Percentiles rank a stretch among this genome's conserved stretches.
Evolutionary conservation across 495 filamentous ascomycete species (phyloP).

Genomic region (Penicillium ucsense): DNA sequence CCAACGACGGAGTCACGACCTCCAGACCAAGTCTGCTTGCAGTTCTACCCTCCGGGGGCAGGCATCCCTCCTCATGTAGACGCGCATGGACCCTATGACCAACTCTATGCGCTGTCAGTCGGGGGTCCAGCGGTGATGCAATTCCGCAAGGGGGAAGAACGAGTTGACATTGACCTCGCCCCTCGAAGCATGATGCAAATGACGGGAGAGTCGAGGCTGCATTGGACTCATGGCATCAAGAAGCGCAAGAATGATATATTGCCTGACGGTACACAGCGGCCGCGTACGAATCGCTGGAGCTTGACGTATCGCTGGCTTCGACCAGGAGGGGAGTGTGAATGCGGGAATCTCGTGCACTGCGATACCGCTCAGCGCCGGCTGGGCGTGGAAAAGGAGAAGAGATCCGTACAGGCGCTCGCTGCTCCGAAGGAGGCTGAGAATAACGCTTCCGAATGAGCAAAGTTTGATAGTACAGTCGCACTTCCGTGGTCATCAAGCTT

Average conservation of each 20-base stretch:
- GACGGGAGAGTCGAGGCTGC: conserved; percentile 24
- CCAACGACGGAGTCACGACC: conserved; percentile 25
- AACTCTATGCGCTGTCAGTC: conserved; percentile 31
- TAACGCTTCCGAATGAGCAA: background rate
- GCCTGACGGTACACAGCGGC: conserved; percentile 21
- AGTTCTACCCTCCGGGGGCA: conserved; percentile 31
- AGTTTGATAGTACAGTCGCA: too few relatives aligned
- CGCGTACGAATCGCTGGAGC: conserved; percentile 27
- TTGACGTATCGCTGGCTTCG: conserved; percentile 33
- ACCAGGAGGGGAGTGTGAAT: conserved; percentile 29
- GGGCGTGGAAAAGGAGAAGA: conserved; percentile 31
- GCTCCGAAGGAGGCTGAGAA: conserved; percentile 1
- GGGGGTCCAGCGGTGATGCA: conserved; percentile 30
- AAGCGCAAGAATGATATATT: conserved; percentile 31
- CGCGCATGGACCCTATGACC: conserved; percentile 28
- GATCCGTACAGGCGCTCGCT: conserved; percentile 19
- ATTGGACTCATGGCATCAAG: conserved; percentile 36
- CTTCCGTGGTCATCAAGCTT: too few relatives aligned
- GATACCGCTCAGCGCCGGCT: conserved; percentile 27
- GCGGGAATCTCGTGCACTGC: conserved; percentile 28
- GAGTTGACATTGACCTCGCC: conserved; percentile 23
- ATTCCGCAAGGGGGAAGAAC: conserved; percentile 21
- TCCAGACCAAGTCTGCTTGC: conserved; percentile 34
- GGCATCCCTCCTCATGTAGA: conserved; percentile 37
- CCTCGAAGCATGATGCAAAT: conserved; percentile 33